Percentiles rank a stretch among this genome's conserved stretches.
Conservation (phyloP, 495 filamentous ascomycete genomes). For the Aspergillus indologenus region DNA sequence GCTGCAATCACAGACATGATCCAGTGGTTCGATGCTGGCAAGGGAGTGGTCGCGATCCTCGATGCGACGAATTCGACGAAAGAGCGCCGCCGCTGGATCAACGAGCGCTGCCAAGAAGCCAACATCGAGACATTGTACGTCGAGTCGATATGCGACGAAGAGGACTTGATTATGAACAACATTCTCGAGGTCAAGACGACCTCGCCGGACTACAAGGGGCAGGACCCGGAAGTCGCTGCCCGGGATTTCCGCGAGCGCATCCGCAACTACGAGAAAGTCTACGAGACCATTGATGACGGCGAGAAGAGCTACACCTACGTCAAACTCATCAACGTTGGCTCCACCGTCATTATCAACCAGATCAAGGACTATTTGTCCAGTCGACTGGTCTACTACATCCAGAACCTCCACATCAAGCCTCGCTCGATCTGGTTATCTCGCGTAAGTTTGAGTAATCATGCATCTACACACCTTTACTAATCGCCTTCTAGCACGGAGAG, state of each 20-base stretch:
- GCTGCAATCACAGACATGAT: constrained; percentile 89
- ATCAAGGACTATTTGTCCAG: constrained; percentile 96
- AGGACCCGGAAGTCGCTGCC: constrained; percentile 88
- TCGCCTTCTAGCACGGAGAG: constrained; percentile 72
- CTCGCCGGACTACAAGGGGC: constrained; percentile 88
- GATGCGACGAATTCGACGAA: constrained; percentile 97
- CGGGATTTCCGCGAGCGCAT: constrained; percentile 92
- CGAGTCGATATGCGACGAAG: constrained; percentile 92
- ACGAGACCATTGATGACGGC: constrained; percentile 83
- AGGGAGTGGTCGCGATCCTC: constrained; percentile 82
- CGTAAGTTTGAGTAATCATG: constrained; percentile 51
- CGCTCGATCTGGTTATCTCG: constrained; percentile 95
- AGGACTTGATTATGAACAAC: constrained; percentile 93
- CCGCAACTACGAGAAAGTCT: constrained; percentile 92
- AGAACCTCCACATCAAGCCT: constrained; percentile 98
- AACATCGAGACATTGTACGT: constrained; percentile 90
- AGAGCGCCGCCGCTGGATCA: constrained; percentile 83
- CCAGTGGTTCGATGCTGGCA: constrained; percentile 72
- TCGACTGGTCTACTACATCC: constrained; percentile 93
- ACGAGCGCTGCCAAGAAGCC: constrained; percentile 65
- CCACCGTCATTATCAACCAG: constrained; percentile 93
- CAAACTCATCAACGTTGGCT: constrained; percentile 94
- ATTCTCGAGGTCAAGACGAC: constrained; percentile 97
- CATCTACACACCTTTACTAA: not conserved
- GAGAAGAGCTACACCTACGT: constrained; percentile 87